Conservation (phyloP, 2,329 filamentous ascomycete species). For the Pseudofabraea citricarpa region DNA sequence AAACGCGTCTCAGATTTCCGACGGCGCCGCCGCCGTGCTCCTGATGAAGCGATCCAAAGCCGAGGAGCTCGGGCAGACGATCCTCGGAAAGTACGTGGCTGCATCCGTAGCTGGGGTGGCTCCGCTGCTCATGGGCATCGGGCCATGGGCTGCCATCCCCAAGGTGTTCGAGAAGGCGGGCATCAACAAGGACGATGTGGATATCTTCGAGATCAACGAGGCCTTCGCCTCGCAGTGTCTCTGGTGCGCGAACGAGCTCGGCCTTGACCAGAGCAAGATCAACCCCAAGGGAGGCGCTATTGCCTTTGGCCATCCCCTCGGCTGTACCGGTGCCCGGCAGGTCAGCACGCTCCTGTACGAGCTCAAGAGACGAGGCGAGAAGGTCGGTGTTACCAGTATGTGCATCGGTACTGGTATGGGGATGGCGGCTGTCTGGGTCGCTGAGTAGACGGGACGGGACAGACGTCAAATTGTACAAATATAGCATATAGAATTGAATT, state of each 20-base stretch:
- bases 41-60: conserved; percentile 94
- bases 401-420: conserved; percentile 97
- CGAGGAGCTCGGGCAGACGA: conserved; percentile 78
- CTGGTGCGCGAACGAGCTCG: conserved; percentile 87
- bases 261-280: conserved; percentile 78
- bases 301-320: conserved; percentile 91
- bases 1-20: conserved; percentile 92
- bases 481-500: too few relatives aligned
- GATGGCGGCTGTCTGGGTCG: conserved; percentile 95
- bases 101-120: conserved; percentile 84
- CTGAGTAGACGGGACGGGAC: conserved; percentile 77
- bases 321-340: conserved; percentile 90
- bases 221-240: conserved; percentile 94
- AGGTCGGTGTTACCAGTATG: conserved; percentile 91
- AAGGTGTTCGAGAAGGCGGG: conserved; percentile 85
- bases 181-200: conserved; percentile 82
- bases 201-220: conserved; percentile 99
- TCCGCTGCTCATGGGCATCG: conserved; percentile 92
- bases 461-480: too few relatives aligned
- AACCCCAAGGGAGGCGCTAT: conserved; percentile 98
- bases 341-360: conserved; percentile 90
- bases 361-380: conserved; percentile 76
- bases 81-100: conserved; percentile 88
- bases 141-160: conserved; percentile 93
- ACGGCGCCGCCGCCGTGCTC: conserved; percentile 91